Evolutionary conservation across 2,329 filamentous ascomycete species (phyloP).

Genomic region (Aspergillus clavatus): DNA sequence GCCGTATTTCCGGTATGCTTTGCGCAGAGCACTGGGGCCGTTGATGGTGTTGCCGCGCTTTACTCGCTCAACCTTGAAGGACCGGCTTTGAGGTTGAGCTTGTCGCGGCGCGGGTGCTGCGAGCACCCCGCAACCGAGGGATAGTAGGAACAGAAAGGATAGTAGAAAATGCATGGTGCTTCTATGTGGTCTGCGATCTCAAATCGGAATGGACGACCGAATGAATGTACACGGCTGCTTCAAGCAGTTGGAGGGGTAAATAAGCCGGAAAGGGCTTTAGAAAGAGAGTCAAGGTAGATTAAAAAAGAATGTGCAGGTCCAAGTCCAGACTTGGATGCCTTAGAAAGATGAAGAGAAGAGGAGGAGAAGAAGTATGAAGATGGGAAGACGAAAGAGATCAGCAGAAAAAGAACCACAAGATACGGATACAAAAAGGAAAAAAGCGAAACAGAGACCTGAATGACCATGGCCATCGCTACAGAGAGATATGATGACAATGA

Average conservation of each 20-base stretch:
- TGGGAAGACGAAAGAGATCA: slow-evolving; percentile 1
- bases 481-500: not conserved
- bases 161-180: slow-evolving; percentile 12
- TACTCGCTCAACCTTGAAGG: slow-evolving; percentile 59
- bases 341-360: slow-evolving; percentile 10
- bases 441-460: slow-evolving; percentile 12
- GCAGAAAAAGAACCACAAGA: slow-evolving; percentile 1
- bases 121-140: slow-evolving; percentile 30
- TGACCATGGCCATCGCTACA: slow-evolving; percentile 3
- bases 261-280: not conserved
- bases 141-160: slow-evolving; percentile 25
- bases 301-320: slow-evolving; percentile 16
- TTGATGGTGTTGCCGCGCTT: slow-evolving; percentile 52
- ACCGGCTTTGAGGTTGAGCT: slow-evolving; percentile 32
- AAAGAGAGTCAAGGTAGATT: not conserved
- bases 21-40: slow-evolving; percentile 59
- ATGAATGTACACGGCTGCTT: not conserved
- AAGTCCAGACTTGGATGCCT: slow-evolving; percentile 19
- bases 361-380: slow-evolving; percentile 9
- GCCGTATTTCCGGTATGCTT: slow-evolving; percentile 64
- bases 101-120: slow-evolving; percentile 27
- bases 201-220: not conserved
- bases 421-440: too few relatives aligned
- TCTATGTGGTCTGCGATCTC: not conserved
- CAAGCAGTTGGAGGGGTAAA: not conserved